A percentile compares a stretch with the other conserved stretches of the same genome.
phyloP scores from a whole-genome alignment of 225 moss, liverwort and hornwort species.

The Sphagnum tenellum region DNA sequence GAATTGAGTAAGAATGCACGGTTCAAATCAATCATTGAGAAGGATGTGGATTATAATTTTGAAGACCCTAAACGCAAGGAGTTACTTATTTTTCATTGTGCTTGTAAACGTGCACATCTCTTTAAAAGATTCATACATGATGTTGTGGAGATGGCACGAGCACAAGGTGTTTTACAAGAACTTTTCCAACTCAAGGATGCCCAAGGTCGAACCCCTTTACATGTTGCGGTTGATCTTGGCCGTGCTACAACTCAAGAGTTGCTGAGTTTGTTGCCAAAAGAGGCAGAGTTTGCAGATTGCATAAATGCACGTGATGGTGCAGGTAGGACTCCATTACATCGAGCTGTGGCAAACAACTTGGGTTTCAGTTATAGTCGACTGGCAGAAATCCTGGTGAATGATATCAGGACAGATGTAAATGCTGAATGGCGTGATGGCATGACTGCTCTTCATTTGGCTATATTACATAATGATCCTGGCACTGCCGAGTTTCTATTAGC shows the following conservation, averaged over 20 bases:
- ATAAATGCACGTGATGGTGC: conserved; percentile 17
- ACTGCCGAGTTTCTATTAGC: too few species aligned
- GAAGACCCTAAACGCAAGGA: background rate
- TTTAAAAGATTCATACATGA: conserved; percentile 2
- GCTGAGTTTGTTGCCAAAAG: background rate
- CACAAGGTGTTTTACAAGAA: background rate
- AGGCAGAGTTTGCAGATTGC: conserved; percentile 7
- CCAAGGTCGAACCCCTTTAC: conserved; percentile 27
- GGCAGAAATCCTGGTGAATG: conserved; percentile 7
- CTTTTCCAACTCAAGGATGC: conserved; percentile 23
- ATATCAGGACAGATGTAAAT: conserved; percentile 17
- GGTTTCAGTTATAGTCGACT: background rate
- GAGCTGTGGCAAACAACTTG: conserved; percentile 9
- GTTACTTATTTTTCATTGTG: conserved; percentile 9
- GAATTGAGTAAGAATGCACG: conserved; percentile 1
- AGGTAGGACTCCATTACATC: conserved; percentile 28
- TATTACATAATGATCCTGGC: conserved; percentile 10
- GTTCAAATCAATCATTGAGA: background rate
- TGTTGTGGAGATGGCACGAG: conserved; percentile 1
- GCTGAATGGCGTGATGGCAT: background rate
- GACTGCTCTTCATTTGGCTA: conserved; percentile 7
- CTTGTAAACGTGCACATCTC: conserved; percentile 6
- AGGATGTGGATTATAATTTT: conserved; percentile 14
- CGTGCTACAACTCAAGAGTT: background rate
- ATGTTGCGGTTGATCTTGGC: conserved; percentile 23